phyloP scores from a whole-genome alignment of 1,284 basidiomycete genomes.

The Tylopilus sp. region DNA sequence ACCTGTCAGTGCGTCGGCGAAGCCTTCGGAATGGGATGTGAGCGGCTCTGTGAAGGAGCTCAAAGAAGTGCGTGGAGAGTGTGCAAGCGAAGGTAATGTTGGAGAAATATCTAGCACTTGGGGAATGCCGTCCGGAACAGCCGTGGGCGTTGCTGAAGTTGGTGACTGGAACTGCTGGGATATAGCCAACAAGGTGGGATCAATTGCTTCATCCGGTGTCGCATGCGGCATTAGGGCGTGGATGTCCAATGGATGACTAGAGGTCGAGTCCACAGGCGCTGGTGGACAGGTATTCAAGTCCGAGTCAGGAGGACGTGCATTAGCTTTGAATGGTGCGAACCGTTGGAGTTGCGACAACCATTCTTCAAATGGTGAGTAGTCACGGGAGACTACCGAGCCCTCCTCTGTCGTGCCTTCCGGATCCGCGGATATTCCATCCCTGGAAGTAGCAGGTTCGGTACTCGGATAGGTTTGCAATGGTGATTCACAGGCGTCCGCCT shows the following conservation, averaged over 20 bases:
- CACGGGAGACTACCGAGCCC: conserved; percentile 16
- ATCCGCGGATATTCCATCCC: conserved; percentile 9
- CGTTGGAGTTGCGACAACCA: conserved; percentile 49
- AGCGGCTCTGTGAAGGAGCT: conserved; percentile 35
- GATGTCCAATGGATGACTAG: neutral
- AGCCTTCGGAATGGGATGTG: conserved; percentile 28
- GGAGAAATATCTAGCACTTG: conserved; percentile 9
- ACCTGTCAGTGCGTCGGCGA: conserved; percentile 10
- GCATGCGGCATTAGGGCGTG: neutral
- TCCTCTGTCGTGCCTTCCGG: conserved; percentile 5
- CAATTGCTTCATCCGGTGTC: conserved; percentile 32
- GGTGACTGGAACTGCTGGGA: conserved; percentile 15
- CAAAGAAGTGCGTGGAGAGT: conserved; percentile 36
- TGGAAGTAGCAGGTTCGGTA: neutral
- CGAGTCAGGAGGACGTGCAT: conserved; percentile 6
- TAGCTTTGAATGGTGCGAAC: conserved; percentile 30
- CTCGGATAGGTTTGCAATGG: neutral
- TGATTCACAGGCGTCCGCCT: neutral
- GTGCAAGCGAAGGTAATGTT: conserved; percentile 26
- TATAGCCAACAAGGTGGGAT: conserved; percentile 35
- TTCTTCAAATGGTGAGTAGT: conserved; percentile 43
- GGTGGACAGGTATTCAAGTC: conserved; percentile 8
- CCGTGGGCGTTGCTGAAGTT: neutral
- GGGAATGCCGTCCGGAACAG: neutral
- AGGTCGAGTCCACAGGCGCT: neutral